Evolutionary conservation across 768 basidiomycete genomes (phyloP).

Genomic region (Auricularia cornea): DNA sequence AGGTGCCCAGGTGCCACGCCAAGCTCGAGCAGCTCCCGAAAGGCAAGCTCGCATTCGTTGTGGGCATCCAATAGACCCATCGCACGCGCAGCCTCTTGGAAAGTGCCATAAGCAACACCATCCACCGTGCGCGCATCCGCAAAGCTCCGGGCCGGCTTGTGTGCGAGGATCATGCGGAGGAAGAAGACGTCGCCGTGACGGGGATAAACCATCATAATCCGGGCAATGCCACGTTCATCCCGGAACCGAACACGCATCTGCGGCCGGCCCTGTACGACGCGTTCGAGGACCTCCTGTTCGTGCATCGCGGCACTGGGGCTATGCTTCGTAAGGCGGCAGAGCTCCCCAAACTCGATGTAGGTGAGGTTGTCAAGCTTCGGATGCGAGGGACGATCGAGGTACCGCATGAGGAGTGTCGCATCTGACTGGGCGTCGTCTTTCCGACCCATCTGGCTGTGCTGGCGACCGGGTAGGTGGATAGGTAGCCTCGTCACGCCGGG

Average conservation of each 20-base stretch:
- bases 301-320: background rate
- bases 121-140: conserved; percentile 17
- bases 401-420: conserved; percentile 13
- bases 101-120: conserved; percentile 10
- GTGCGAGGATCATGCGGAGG: conserved; percentile 20
- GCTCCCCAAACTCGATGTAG: background rate
- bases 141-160: conserved; percentile 13
- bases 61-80: conserved; percentile 18
- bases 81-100: conserved; percentile 18
- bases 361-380: background rate
- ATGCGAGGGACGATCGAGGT: conserved; percentile 12
- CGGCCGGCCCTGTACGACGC: background rate
- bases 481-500: conserved; percentile 27
- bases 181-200: conserved; percentile 29
- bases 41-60: conserved; percentile 21
- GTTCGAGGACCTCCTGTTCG: background rate
- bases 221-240: background rate
- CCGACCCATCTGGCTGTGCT: conserved; percentile 19
- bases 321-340: background rate
- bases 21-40: conserved; percentile 27
- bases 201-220: conserved; percentile 7
- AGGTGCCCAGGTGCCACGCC: conserved; percentile 29
- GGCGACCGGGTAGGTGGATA: conserved; percentile 21
- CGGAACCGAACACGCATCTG: background rate
- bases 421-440: background rate